Base-by-base conservation (phyloP, 2,329 filamentous ascomycete genomes). In the Bipolaris bicolor region DNA sequence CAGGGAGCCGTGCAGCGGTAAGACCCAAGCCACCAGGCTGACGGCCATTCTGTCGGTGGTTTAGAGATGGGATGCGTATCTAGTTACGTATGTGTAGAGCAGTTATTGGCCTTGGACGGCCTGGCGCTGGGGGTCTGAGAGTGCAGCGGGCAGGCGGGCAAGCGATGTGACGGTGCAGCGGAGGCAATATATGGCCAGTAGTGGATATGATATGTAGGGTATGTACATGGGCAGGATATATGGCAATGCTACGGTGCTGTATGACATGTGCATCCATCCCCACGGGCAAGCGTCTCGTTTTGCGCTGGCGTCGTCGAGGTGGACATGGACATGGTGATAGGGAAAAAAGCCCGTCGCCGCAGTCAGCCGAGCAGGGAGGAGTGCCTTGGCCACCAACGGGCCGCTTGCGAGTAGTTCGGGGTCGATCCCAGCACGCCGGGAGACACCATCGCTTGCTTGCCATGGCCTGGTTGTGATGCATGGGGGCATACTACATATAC, bases 331-430 rank as follows among this genome's bases (percentile, higher is more conserved):
- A 29, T 29, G 26, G 26, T 29, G 26, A 29, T 29, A 10, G 26
- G 10, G 39, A 20, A 45, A 24, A 46, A 55, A 46, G 45, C 52
- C 29, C 40, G 43, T 55, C 40, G 58, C 55, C 55, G 57, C 43
- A 48, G 46, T 49, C 57, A 48, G 53, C 60, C 60, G 56, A 39
- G 34, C 15, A 51, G 11, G 26, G 26, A 5, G n/a, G 13, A 3
- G 39, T 22, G 16, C 26, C 31, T 34, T 41, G 37, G 65, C 55
- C 49, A 57, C 59, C 60, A 63, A 65, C 64, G 65, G 67, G 55
- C 62, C 60, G 62, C 65, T 69, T 65, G 68, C 63, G 68, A 65
- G 56, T 62, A 60, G 64, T 66, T 68, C 63, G 66, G 66, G 61
- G 60, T 61, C 63, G 60, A 63, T 64, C 65, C 71, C 71, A 67